Evolutionary conservation across 2,329 filamentous ascomycete genomes (phyloP), one percentile per base, ranked within the genome.

Genomic region (Cladosporium sp.): DNA sequence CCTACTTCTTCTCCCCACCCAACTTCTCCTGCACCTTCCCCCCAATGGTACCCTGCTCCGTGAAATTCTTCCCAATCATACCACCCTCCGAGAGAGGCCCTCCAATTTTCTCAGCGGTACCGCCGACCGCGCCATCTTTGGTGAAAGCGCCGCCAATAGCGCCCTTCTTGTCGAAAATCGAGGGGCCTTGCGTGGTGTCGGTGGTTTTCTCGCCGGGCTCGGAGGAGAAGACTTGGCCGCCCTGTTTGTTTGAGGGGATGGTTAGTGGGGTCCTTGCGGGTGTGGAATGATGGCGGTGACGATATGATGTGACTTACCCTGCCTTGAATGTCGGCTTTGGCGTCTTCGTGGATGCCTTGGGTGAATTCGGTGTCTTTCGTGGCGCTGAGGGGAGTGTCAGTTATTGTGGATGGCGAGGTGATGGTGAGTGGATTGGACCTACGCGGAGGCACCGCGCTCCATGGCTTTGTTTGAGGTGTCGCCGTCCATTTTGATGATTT

Each of bases 1-100:
- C 13, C 37, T 17, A 47, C 34, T 49, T 55, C 58, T 61, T 58
- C 39, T 59, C 56, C 24, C 61, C 59, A 13, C 64, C 66, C n/a
- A 70, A 45, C 22, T 58, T 63, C 50, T 67, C 56, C 53, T 71
- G 64, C 11, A 68, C 60, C n/a, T 56, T 61, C 2, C 64, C 67
- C 6, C 67, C 69, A 47, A 71, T 64, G 15, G 56, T 58, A 3
- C 69, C 69, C 36, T 63, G 58, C 3, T 58, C 56, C 22, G 63
- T 69, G 56, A 70, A 70, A n/a, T 69, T 63, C 54, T 70, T 66
- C 13, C 69, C 69, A 47, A 71, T 64, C 7, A 56, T 53, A 3
- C 70, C 69, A 19, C 66, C 45, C 24, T 60, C 61, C 24, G 64
- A 60, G 18, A 72, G 62, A 1, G 68, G 67, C 1, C 69, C 69